These are phyloP conservation scores for Pleurotus citrinopileatus DNA, from an alignment of 768 basidiomycete species.

Conservation along the genomic window DNA sequence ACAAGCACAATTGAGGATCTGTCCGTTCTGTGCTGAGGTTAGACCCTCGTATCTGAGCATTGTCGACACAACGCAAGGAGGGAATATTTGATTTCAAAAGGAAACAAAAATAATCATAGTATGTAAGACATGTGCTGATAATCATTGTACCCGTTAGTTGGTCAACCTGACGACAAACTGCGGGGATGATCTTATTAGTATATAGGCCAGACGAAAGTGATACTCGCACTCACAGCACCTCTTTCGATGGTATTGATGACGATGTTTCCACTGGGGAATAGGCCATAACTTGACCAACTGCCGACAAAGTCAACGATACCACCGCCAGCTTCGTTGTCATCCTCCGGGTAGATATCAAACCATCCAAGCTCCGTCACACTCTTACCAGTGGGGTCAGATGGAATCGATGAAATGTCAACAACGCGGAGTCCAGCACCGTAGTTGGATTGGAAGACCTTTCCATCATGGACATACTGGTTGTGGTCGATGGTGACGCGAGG, in stretches of 20 bases:
- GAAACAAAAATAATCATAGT: no score
- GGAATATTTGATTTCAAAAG: no score
- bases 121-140: no score
- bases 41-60: no score
- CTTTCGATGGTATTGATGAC: constrained; percentile 17
- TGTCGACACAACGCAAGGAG: no score
- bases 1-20: no score
- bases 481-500: constrained; percentile 25
- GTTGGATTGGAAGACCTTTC: constrained; percentile 26
- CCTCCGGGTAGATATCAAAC: constrained; percentile 8
- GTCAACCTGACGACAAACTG: constrained; percentile 1
- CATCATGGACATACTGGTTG: constrained; percentile 25
- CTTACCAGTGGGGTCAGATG: constrained; percentile 24
- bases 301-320: constrained; percentile 12
- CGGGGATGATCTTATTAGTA: background rate
- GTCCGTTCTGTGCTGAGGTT: no score
- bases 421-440: constrained; percentile 27
- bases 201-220: background rate
- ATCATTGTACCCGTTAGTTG: no score
- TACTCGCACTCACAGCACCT: background rate
- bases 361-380: constrained; percentile 9
- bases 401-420: constrained; percentile 24
- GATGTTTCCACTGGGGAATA: constrained; percentile 15
- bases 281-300: constrained; percentile 14
- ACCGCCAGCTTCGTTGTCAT: constrained; percentile 6